Evolutionary conservation across 768 basidiomycete genomes (phyloP).

Genomic region (Tylopilus balloui): DNA sequence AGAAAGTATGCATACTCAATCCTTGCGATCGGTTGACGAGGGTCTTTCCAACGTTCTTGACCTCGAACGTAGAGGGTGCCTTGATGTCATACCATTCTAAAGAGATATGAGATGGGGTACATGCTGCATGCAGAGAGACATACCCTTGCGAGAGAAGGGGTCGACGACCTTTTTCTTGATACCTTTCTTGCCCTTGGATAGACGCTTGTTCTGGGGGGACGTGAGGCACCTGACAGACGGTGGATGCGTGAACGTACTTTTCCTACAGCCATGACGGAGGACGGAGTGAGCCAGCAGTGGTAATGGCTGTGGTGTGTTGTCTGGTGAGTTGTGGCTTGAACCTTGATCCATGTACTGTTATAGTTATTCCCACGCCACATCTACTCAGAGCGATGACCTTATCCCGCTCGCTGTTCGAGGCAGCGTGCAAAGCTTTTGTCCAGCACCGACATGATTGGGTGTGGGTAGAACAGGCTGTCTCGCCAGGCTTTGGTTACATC

Average conservation of each 20-base stretch:
- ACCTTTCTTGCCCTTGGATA: conserved; percentile 97
- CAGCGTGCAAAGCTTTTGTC: conserved; percentile 52
- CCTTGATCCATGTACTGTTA: conserved; percentile 46
- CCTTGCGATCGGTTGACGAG: conserved; percentile 97
- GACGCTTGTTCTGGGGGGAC: conserved; percentile 80
- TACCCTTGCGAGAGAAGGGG: conserved; percentile 99
- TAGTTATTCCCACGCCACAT: conserved; percentile 41
- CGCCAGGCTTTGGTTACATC: conserved; percentile 46
- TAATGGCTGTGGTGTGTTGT: conserved; percentile 40
- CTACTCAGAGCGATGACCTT: conserved; percentile 25
- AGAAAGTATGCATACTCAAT: conserved; percentile 68
- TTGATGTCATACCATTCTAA: conserved; percentile 99
- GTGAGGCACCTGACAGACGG: background rate
- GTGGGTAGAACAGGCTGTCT: conserved; percentile 59
- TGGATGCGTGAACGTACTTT: conserved; percentile 49
- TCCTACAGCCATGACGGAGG: conserved; percentile 77
- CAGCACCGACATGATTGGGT: conserved; percentile 44
- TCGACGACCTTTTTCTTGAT: conserved; percentile 99
- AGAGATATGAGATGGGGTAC: background rate
- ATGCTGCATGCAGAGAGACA: conserved; percentile 8
- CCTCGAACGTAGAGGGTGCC: conserved; percentile 96
- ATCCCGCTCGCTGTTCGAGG: conserved; percentile 57
- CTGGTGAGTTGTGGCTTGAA: conserved; percentile 50
- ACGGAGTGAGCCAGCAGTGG: conserved; percentile 43
- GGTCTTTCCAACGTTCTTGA: conserved; percentile 96